Percentiles rank a stretch among this genome's conserved stretches.
Evolutionary conservation across 345 rosid species (phyloP).

Genomic region (Brassica carinata): DNA sequence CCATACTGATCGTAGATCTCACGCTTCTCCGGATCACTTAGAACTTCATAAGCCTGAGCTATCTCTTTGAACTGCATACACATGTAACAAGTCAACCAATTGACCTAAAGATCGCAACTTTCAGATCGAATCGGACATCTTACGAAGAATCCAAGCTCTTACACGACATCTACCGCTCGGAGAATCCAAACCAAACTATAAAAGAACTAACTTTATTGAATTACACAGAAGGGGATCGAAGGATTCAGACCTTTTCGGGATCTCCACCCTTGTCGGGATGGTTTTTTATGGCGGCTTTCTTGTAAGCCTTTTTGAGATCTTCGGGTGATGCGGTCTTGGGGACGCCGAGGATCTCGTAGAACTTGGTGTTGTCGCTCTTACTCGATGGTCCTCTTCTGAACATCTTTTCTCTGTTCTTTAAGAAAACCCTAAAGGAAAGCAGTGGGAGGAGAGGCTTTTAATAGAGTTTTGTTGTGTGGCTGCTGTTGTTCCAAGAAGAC

Average conservation of each 20-base stretch:
- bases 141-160: conserved; percentile 7
- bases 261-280: conserved; percentile 98
- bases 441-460: conserved; percentile 10
- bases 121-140: conserved; percentile 5
- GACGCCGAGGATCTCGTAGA: neutral
- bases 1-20: conserved; percentile 86
- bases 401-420: conserved; percentile 47
- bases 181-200: neutral
- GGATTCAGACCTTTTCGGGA: conserved; percentile 39
- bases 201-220: no score
- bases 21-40: conserved; percentile 88
- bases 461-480: conserved; percentile 17
- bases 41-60: conserved; percentile 85
- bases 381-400: conserved; percentile 69
- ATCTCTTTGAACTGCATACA: conserved; percentile 78
- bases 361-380: conserved; percentile 33
- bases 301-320: neutral
- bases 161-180: no score
- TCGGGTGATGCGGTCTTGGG: neutral
- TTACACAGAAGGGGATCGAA: neutral
- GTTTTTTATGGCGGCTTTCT: conserved; percentile 77
- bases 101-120: conserved; percentile 26
- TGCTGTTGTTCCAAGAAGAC: neutral
- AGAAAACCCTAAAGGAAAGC: conserved; percentile 24
- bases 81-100: neutral